Evolutionary conservation across 2,329 filamentous ascomycete genomes (phyloP), one percentile per base, ranked within the genome.

Genomic region (Stromatinia cepivora): DNA sequence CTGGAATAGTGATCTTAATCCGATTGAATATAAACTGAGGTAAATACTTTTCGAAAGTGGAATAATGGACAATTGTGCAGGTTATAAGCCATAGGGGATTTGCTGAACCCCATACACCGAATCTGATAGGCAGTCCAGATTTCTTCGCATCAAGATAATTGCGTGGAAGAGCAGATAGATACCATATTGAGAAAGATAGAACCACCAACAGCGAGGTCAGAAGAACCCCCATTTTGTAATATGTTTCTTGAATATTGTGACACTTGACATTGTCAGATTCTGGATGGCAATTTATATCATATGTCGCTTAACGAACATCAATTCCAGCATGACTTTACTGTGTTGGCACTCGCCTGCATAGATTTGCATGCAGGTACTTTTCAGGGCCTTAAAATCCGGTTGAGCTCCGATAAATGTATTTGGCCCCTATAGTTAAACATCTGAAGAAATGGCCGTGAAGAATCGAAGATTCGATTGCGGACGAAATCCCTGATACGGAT

Each of bases 111-210:
- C 56, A 70, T 42, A 66, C 56, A 34, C 69, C 67, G 59, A 71
- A 50, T 61, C 64, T 25, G 25, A 70, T 68, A 36, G 70, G 70
- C 22, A 71, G 42, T 22, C 70, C 70, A n/a, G 68, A 71, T 34
- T 69, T 71, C 46, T 48, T 61, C n/a, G 70, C 70, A 34, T 67
- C 50, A n/a, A 52, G 46, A 56, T 65, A 57, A 59, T 71, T 67
- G 36, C 46, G 25, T 36, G 70, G 46, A 17, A 71, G 34, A 52
- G 46, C 31, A 52, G 59, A 63, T 25, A 63, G 10, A 50, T 63
- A 63, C 59, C 59, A 63, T 36, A 25, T 52, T 36, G 22, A 36
- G 31, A 63, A 36, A 20, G 45, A 31, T 20, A 63, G 8, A 28
- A 36, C 31, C 46, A 52, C 13, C 31, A 63, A 20, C 34, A 39